phyloP scores from a whole-genome alignment of 108 stramenopile species.

The Stephanodiscus triporus region DNA sequence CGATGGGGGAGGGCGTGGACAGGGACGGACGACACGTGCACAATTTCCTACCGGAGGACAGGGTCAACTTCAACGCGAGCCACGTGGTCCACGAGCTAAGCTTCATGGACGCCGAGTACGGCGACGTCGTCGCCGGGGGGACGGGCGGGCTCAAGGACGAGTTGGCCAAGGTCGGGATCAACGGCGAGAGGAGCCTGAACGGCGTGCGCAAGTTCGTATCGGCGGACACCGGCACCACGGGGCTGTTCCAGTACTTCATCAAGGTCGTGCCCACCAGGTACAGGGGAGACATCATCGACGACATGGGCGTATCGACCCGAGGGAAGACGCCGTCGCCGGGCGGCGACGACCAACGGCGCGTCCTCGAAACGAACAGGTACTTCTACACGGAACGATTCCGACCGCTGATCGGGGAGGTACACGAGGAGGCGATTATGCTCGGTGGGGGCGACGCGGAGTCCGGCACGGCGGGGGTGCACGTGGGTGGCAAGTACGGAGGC shows the following conservation, averaged over 20 bases:
- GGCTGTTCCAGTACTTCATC: slow-evolving; percentile 95
- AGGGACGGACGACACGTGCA: slow-evolving; percentile 93
- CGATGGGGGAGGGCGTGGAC: slow-evolving; percentile 96
- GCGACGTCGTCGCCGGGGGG: slow-evolving; percentile 16
- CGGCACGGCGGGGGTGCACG: slow-evolving; percentile 49
- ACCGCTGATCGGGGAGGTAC: slow-evolving; percentile 81
- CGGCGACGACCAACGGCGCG: slow-evolving; percentile 9
- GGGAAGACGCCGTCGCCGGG: neutral
- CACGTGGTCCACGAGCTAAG: slow-evolving; percentile 92
- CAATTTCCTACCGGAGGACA: slow-evolving; percentile 84
- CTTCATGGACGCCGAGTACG: slow-evolving; percentile 81
- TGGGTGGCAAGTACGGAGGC: slow-evolving; percentile 59
- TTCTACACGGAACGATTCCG: slow-evolving; percentile 89
- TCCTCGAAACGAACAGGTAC: slow-evolving; percentile 84
- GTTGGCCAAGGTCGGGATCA: slow-evolving; percentile 14
- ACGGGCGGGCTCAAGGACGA: slow-evolving; percentile 9
- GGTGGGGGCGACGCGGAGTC: slow-evolving; percentile 36
- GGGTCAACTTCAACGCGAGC: slow-evolving; percentile 91
- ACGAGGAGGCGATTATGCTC: slow-evolving; percentile 49
- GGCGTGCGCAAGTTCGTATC: slow-evolving; percentile 75
- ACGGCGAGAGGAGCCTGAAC: slow-evolving; percentile 61
- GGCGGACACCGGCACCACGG: slow-evolving; percentile 77
- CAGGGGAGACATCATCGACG: slow-evolving; percentile 50
- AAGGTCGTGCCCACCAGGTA: slow-evolving; percentile 93
- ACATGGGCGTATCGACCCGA: slow-evolving; percentile 14